Base-by-base conservation (phyloP, 2,329 filamentous ascomycete species). In the Cladosporium austrohemisphaericum region DNA sequence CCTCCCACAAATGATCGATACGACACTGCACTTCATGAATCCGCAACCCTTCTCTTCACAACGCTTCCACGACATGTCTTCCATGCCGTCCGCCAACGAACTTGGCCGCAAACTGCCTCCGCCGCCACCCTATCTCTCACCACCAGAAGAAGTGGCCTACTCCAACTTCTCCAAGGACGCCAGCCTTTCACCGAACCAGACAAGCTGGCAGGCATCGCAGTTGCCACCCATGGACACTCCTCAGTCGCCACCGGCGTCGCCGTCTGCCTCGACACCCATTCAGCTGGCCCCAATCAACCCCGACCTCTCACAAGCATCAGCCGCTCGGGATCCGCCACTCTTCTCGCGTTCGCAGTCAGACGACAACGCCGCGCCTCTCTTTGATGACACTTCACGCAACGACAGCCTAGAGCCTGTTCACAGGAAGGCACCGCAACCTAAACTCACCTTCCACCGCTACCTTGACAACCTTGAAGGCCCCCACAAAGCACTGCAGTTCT, bases 201-300 rank as follows among this genome's bases (percentile, higher is more conserved):
- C 29, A 18, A 20, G 31, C 22, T 40, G 50, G 38, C 23, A 23
- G n/a, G 19, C 43, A 10, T 31, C 44, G 14, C 52, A 49, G 31
- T 18, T 57, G 43, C 44, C 55, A 37, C 56, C 54, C 3, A 46
- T 58, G 9, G 44, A 50, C 7, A 52, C 52, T 14, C 26, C 28
- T 7, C 48, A 43, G 11, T 55, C 56, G 36, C 55, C 53, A 41
- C 56, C 56, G 16, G 43, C 50, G 9, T 55, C 56, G 33, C 56
- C 56, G 22, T 41, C 55, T 22, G 14, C 43, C 5, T 32, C 31
- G 9, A 31, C 47, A n/a, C 46, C 52, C 5, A 49, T 40, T n/a
- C 51, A 36, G 29, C 50, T 56, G 36, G 31, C 49, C 13, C 32
- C 47, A 23, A 31, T 49, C 35, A 51, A 31, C 32, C 16, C 46